These are phyloP conservation scores for Melocanna baccifera DNA, from an alignment of 176 grass and related monocot species.

Conservation along the genomic window DNA sequence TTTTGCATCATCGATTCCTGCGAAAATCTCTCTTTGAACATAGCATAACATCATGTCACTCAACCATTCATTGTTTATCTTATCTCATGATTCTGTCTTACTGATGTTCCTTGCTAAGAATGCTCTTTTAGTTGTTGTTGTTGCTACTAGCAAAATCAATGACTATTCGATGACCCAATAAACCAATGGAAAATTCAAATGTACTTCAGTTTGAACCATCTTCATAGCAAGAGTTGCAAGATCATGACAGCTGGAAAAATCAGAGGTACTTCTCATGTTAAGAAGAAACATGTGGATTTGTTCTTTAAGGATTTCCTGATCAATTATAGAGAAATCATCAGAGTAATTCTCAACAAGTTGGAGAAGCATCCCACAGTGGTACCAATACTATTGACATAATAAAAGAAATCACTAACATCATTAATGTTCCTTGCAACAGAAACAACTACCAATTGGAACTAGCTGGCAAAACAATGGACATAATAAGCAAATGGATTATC, in stretches of 20 bases:
- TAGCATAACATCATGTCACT: neutral
- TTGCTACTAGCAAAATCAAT: neutral
- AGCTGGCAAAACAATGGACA: neutral
- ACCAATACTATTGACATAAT: neutral
- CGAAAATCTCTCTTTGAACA: neutral
- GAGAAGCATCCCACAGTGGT: neutral
- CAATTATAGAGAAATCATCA: neutral
- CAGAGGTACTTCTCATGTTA: neutral
- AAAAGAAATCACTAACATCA: neutral
- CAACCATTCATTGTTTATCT: neutral
- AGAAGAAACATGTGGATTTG: neutral
- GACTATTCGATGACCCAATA: neutral
- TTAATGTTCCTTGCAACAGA: neutral
- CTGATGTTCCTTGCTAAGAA: neutral
- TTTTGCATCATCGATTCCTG: neutral
- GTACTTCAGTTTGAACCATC: neutral
- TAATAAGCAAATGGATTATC: slow-evolving; percentile 1
- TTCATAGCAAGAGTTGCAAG: neutral
- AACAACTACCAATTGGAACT: neutral
- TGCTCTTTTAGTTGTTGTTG: neutral
- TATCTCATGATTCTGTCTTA: neutral
- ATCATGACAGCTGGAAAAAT: neutral
- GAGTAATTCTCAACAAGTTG: neutral
- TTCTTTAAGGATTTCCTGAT: neutral
- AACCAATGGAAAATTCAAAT: neutral